Conservation (phyloP, 495 filamentous ascomycete genomes). For the Daldinia bambusicola region DNA sequence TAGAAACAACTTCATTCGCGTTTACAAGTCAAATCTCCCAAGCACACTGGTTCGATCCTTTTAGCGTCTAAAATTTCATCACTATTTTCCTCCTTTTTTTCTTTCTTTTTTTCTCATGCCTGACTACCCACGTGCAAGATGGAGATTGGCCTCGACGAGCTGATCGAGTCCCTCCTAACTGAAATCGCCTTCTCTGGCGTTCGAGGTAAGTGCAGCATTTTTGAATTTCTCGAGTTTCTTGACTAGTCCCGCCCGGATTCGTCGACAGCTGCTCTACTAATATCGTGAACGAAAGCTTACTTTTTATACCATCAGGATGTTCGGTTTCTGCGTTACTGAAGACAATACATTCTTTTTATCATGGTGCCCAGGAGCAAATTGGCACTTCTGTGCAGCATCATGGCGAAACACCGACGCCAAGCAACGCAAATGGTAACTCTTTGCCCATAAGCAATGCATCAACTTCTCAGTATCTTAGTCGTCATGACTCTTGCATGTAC, state of each 20-base stretch:
- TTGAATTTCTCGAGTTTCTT: not conserved
- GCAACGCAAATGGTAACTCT: not conserved
- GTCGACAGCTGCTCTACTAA: not conserved
- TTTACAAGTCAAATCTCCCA: conserved; percentile 24
- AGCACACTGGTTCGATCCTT: conserved; percentile 47
- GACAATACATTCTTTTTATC: conserved; percentile 43
- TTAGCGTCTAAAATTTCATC: conserved; percentile 37
- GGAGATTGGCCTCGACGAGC: conserved; percentile 71
- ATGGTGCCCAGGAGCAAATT: conserved; percentile 2
- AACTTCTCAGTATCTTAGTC: not conserved
- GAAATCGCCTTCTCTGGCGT: conserved; percentile 76
- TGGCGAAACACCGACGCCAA: not conserved
- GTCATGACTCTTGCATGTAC: conserved; percentile 47
- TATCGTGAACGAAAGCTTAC: conserved; percentile 18
- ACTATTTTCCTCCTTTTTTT: conserved; percentile 31
- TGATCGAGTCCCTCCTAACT: conserved; percentile 75
- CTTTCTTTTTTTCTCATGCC: conserved; percentile 43
- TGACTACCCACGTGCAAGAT: conserved; percentile 55
- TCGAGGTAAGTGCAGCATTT: conserved; percentile 67
- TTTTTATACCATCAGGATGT: conserved; percentile 33
- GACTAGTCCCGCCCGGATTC: not conserved
- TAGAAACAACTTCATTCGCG: conserved; percentile 11
- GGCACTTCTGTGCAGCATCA: not conserved
- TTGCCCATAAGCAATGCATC: not conserved
- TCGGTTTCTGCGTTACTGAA: conserved; percentile 39